A percentile compares a stretch with the other conserved stretches of the same genome.
phyloP scores from a whole-genome alignment of 2,329 filamentous ascomycete species.

The Colletotrichum sp. region DNA sequence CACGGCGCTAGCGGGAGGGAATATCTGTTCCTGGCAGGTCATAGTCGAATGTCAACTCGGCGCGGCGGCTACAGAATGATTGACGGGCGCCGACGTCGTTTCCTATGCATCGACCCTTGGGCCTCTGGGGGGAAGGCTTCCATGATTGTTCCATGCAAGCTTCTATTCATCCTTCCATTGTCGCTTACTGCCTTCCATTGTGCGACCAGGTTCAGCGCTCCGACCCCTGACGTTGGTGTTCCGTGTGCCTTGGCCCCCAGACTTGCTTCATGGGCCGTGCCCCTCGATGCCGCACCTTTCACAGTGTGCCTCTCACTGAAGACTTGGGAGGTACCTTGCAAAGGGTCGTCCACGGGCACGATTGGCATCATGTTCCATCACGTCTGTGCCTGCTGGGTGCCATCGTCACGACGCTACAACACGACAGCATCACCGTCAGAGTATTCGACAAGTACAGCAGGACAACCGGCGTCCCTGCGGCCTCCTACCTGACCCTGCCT shows the following conservation, averaged over 20 bases:
- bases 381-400: background rate
- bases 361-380: background rate
- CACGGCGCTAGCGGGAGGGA: background rate
- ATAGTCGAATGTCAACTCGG: background rate
- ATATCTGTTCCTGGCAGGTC: background rate
- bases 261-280: background rate
- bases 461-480: background rate
- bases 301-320: background rate
- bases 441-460: background rate
- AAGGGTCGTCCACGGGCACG: background rate
- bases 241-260: background rate
- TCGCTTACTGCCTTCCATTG: background rate
- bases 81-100: background rate
- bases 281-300: background rate
- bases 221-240: background rate
- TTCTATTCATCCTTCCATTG: background rate
- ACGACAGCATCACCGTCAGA: background rate
- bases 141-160: constrained; percentile 14
- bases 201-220: background rate
- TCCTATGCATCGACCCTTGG: background rate
- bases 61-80: background rate
- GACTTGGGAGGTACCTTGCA: background rate
- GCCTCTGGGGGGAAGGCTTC: background rate
- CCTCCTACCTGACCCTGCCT: background rate
- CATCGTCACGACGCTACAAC: background rate